Percentiles rank a stretch among this genome's conserved stretches.
These are phyloP conservation scores for Epichloe typhina DNA, from an alignment of 2,329 filamentous ascomycete species.

Conservation along the genomic window DNA sequence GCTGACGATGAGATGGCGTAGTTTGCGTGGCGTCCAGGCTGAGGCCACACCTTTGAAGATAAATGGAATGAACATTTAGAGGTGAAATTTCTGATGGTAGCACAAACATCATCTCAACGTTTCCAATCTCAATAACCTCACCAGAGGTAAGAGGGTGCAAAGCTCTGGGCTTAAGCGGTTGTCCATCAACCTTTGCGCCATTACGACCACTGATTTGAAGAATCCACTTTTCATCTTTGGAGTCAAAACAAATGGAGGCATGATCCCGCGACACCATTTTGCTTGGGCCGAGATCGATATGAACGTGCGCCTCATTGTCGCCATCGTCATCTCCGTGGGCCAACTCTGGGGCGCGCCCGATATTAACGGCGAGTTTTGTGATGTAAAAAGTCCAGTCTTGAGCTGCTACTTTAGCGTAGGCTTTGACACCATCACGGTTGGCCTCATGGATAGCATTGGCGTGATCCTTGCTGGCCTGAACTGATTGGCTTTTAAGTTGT, in stretches of 20 bases:
- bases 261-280: conserved; percentile 71
- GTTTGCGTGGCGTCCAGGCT: conserved; percentile 18
- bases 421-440: conserved; percentile 50
- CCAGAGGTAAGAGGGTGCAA: conserved; percentile 64
- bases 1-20: conserved; percentile 22
- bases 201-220: conserved; percentile 84
- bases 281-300: conserved; percentile 79
- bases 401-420: conserved; percentile 72
- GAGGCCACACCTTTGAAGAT: conserved; percentile 54
- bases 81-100: conserved; percentile 61
- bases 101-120: conserved; percentile 97
- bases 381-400: conserved; percentile 76
- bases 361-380: conserved; percentile 59
- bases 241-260: conserved; percentile 60
- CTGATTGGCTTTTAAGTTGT: conserved; percentile 33
- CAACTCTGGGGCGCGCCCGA: conserved; percentile 54
- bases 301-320: conserved; percentile 42
- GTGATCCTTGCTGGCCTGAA: conserved; percentile 49
- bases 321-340: conserved; percentile 24
- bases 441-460: conserved; percentile 51
- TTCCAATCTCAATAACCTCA: conserved; percentile 80
- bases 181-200: conserved; percentile 72
- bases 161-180: conserved; percentile 51
- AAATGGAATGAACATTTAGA: conserved; percentile 54
- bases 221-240: conserved; percentile 61